Percentiles rank a stretch among this genome's conserved stretches.
phyloP scores from a whole-genome alignment of 768 basidiomycete genomes.

The Lyophyllum decastes region DNA sequence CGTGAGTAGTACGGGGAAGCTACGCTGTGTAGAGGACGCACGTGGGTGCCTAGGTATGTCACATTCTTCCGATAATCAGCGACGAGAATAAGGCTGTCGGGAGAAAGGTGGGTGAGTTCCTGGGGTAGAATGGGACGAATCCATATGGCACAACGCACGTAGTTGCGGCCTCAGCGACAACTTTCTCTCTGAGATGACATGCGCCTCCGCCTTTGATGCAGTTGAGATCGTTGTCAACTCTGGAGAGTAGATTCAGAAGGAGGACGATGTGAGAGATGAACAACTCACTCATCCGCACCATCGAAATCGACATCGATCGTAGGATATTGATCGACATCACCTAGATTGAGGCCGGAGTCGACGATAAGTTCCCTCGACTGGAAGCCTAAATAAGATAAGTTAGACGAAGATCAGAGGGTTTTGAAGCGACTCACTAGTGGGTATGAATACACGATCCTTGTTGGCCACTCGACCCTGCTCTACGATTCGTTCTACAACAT shows the following conservation, averaged over 20 bases:
- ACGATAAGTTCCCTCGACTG: slow-evolving; percentile 97
- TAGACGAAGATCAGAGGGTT: neutral
- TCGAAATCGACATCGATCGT: slow-evolving; percentile 96
- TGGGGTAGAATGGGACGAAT: neutral
- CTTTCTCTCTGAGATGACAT: slow-evolving; percentile 96
- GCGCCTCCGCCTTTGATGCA: slow-evolving; percentile 98
- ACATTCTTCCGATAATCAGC: slow-evolving; percentile 97
- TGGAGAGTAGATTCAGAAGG: slow-evolving; percentile 29
- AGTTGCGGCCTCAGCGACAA: slow-evolving; percentile 92
- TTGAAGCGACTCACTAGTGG: slow-evolving; percentile 60
- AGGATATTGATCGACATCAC: slow-evolving; percentile 88
- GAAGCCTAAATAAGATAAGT: slow-evolving; percentile 56
- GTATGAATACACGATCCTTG: slow-evolving; percentile 82
- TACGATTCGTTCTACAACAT: slow-evolving; percentile 93
- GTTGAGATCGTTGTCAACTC: slow-evolving; percentile 85
- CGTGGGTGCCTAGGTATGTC: slow-evolving; percentile 76
- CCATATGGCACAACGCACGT: slow-evolving; percentile 52
- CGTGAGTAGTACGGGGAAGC: neutral
- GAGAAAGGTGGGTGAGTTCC: neutral
- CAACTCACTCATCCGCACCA: slow-evolving; percentile 90
- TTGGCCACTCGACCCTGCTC: slow-evolving; percentile 80
- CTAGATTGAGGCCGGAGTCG: slow-evolving; percentile 69
- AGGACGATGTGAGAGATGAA: neutral
- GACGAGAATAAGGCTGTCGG: slow-evolving; percentile 76
- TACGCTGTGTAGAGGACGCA: slow-evolving; percentile 42